These are phyloP conservation scores for Ophiosphaerella korrae DNA, from an alignment of 2,329 filamentous ascomycete species.

Conservation along the genomic window DNA sequence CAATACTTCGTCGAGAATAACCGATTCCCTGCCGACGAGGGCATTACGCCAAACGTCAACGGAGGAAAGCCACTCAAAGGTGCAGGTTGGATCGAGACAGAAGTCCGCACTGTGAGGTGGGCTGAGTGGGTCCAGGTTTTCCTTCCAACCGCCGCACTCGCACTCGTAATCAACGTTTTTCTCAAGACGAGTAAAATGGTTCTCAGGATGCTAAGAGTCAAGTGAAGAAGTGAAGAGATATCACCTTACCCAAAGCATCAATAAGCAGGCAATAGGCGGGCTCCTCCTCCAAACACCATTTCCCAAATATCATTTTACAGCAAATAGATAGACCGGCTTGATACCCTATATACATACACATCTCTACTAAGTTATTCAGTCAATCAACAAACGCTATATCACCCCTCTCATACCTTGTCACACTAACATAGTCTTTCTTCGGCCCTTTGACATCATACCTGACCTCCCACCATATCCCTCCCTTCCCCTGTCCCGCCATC, in stretches of 20 bases:
- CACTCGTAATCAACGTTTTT: constrained; percentile 43
- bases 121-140: constrained; percentile 54
- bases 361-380: background rate
- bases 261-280: no score
- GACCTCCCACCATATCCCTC: constrained; percentile 40
- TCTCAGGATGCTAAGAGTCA: constrained; percentile 15
- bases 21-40: constrained; percentile 74
- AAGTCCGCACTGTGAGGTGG: constrained; percentile 48
- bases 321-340: background rate
- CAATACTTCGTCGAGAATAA: constrained; percentile 76
- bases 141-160: constrained; percentile 44
- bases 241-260: background rate
- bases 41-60: constrained; percentile 19
- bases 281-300: no score
- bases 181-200: constrained; percentile 30
- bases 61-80: constrained; percentile 34
- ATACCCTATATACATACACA: background rate
- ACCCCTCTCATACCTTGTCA: constrained; percentile 35
- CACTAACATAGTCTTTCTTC: constrained; percentile 48
- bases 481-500: constrained; percentile 12
- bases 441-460: constrained; percentile 48
- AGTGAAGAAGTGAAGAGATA: background rate
- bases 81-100: constrained; percentile 54
- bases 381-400: background rate
- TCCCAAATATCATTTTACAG: no score